phyloP scores from a whole-genome alignment of 768 basidiomycete species.

The Pulveroboletus sp. region DNA sequence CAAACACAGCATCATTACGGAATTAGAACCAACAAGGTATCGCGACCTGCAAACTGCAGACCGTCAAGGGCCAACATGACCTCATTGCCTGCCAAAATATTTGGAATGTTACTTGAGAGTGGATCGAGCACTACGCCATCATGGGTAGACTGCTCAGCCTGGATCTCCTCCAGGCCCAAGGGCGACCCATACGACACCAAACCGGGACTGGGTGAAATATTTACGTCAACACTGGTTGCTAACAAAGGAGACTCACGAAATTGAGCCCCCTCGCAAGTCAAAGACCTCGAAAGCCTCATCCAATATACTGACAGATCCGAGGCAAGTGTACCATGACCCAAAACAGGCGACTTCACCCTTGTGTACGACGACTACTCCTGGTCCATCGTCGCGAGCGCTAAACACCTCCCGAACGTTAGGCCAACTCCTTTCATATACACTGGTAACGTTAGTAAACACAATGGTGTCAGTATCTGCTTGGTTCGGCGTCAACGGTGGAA shows the following conservation, averaged over 20 bases:
- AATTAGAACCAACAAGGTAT: constrained; percentile 42
- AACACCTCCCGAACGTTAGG: constrained; percentile 22
- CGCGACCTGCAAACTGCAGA: constrained; percentile 58
- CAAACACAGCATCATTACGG: not conserved
- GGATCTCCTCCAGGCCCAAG: constrained; percentile 55
- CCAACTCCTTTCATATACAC: constrained; percentile 39
- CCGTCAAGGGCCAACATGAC: constrained; percentile 69
- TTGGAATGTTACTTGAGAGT: constrained; percentile 30
- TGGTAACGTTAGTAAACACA: constrained; percentile 62
- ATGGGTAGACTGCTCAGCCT: constrained; percentile 47
- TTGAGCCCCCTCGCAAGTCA: constrained; percentile 62
- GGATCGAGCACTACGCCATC: constrained; percentile 54
- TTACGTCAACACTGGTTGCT: not conserved
- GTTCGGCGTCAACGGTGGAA: constrained; percentile 56
- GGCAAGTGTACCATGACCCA: constrained; percentile 33
- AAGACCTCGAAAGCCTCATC: constrained; percentile 36
- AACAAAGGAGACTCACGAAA: constrained; percentile 37
- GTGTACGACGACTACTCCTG: constrained; percentile 44
- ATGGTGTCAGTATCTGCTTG: constrained; percentile 37
- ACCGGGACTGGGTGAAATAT: constrained; percentile 37
- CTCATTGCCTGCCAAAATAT: constrained; percentile 32
- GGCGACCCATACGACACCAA: constrained; percentile 39
- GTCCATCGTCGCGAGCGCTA: constrained; percentile 5
- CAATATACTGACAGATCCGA: constrained; percentile 5
- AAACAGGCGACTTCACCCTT: constrained; percentile 54